Base-by-base conservation (phyloP, 768 basidiomycete genomes). In the Lepiota brunneoincarnata region DNA sequence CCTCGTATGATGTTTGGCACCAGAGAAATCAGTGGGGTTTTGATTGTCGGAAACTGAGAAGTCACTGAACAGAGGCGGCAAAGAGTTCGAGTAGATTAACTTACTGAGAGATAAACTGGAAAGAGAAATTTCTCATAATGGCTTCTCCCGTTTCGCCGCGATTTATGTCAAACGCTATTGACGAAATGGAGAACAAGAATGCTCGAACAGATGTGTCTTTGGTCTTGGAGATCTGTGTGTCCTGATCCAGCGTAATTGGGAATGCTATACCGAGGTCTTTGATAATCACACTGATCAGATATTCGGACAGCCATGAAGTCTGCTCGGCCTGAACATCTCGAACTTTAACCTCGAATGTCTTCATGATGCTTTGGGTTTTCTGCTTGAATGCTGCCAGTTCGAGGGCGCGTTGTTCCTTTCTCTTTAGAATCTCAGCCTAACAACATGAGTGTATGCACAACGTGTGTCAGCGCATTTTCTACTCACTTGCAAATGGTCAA, bases 181-280 rank as follows among this genome's bases (percentile, higher is more conserved):
- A 81, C 55, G 82, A 80, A 51, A 97, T 82, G 2, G 93, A 89
- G 63, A 94, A 87, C 20, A 98, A 69, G 70, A 98, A 91, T 0
- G 95, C 95, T 6, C 84, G 83, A 28, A 90, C 79, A 28, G 81
- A 70, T 7, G 68, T 58, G 15, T 78, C 75, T 37, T 67, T 68
- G 52, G 64, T 65, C 49, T 70, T 73, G 46, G 70, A 65, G 20
- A 64, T 73, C 24, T 78, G 76, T 31, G 83, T 61, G 50, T 79
- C 80, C 57, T 78, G 76, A 50, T 84, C 79, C 49, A 84, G 75
- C 0, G 79, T 80, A 23, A 98, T 74, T 0, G 96, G 96, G 61
- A 98, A 91, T 4, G 93, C 95, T 2, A 93, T 81, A n/a, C 94
- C 94, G 34, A 98, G 76, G 59, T 87, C 84, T 24, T 75, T 72